Conservation (phyloP, 768 basidiomycete species). For the Pulveroboletus ravenelii region DNA sequence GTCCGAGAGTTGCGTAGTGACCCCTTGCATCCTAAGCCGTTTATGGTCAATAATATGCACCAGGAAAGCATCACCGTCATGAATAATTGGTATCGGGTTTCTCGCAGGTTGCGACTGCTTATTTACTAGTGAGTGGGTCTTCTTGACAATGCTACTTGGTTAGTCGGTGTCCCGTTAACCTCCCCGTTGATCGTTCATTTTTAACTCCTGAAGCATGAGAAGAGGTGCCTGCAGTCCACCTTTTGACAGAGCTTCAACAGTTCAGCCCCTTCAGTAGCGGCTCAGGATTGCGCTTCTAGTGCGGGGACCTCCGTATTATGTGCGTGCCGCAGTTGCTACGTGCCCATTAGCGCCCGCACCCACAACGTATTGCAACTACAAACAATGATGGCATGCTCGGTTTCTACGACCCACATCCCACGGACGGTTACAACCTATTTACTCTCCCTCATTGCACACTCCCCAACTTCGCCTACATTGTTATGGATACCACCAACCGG, state of each 20-base stretch:
- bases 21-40: not conserved
- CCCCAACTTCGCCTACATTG: not conserved
- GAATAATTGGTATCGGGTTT: no score
- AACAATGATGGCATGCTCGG: slow-evolving; percentile 5
- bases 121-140: not conserved
- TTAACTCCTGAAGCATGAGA: not conserved
- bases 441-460: not conserved
- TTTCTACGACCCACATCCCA: slow-evolving; percentile 8
- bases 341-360: slow-evolving; percentile 10
- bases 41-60: not conserved
- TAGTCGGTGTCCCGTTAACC: not conserved
- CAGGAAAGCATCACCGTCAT: not conserved
- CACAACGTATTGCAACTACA: slow-evolving; percentile 15
- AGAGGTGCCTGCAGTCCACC: not conserved
- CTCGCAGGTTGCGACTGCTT: not conserved
- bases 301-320: not conserved
- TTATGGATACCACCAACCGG: not conserved
- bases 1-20: not conserved
- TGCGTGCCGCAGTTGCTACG: not conserved
- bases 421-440: not conserved
- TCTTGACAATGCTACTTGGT: not conserved
- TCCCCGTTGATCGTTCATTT: not conserved
- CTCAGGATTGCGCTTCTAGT: slow-evolving; percentile 2
- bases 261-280: not conserved
- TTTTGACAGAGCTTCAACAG: not conserved